Evolutionary conservation across 2,329 filamentous ascomycete genomes (phyloP).

Genomic region (Colletotrichum eleusines): DNA sequence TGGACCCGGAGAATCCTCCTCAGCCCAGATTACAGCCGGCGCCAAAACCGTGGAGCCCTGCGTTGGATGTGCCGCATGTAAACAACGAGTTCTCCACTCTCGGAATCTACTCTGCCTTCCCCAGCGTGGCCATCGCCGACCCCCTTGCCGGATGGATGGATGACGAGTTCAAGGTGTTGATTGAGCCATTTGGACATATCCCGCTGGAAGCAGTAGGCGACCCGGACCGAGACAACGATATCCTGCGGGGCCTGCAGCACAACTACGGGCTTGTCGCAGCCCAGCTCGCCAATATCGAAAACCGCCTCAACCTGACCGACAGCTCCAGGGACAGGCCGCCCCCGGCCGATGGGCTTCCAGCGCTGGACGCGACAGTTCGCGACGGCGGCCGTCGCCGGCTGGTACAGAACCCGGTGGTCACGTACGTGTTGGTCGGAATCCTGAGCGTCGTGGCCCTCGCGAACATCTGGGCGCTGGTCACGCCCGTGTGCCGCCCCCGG

Average conservation of each 20-base stretch:
- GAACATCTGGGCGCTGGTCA: not conserved
- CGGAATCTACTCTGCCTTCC: not conserved
- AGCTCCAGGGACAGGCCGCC: not conserved
- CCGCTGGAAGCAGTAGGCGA: conserved; percentile 14
- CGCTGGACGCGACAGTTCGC: not conserved
- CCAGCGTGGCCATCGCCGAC: not conserved
- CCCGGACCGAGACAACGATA: not conserved
- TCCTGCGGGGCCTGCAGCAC: conserved; percentile 2
- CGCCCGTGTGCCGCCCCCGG: not conserved
- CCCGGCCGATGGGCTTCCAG: not conserved
- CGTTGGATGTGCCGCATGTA: conserved; percentile 12
- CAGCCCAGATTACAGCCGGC: not conserved
- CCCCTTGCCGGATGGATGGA: not conserved
- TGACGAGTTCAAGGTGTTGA: not conserved
- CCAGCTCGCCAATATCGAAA: conserved; percentile 22
- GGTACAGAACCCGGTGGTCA: conserved; percentile 18
- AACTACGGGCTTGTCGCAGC: conserved; percentile 7
- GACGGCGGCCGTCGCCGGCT: conserved; percentile 4
- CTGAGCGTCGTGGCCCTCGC: conserved; percentile 1
- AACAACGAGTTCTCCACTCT: not conserved
- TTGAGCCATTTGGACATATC: not conserved
- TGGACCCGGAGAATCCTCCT: conserved; percentile 22
- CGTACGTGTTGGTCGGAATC: conserved; percentile 1
- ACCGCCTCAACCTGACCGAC: not conserved
- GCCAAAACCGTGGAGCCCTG: not conserved